A percentile compares a stretch with the other conserved stretches of the same genome.
Evolutionary conservation across 306 rosid genomes (phyloP).

Genomic region (Datisca glomerata): DNA sequence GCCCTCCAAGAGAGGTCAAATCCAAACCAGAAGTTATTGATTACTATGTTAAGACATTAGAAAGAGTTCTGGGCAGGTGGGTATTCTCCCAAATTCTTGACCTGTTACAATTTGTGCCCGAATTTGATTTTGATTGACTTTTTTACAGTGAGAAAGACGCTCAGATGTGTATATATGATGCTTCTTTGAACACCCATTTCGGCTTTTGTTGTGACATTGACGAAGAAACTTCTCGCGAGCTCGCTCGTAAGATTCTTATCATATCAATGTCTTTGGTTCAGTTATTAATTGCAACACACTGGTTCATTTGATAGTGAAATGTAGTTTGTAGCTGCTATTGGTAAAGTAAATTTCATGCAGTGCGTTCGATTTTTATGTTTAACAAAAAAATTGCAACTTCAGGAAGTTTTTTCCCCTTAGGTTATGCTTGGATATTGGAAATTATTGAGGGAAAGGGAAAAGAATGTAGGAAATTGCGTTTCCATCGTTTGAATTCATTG

Average conservation of each 20-base stretch:
- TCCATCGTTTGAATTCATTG: not conserved
- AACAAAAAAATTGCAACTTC: too few species aligned
- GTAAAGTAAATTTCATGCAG: too few species aligned
- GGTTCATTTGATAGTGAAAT: too few species aligned
- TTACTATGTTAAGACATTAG: conserved; percentile 43
- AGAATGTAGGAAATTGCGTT: too few species aligned
- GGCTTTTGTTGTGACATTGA: conserved; percentile 76
- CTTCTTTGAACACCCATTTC: conserved; percentile 50
- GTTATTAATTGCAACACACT: not conserved
- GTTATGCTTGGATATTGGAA: too few species aligned
- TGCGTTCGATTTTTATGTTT: too few species aligned
- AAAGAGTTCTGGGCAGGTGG: conserved; percentile 53
- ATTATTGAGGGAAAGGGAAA: too few species aligned
- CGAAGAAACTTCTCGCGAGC: conserved; percentile 43
- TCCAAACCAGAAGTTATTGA: conserved; percentile 41
- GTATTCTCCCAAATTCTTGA: conserved; percentile 1
- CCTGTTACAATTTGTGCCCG: not conserved
- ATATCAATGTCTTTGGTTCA: not conserved
- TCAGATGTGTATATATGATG: conserved; percentile 73
- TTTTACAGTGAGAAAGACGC: conserved; percentile 57
- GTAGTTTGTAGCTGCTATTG: too few species aligned
- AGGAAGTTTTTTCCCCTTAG: too few species aligned
- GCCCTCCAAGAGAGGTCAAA: conserved; percentile 33
- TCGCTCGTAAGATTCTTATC: conserved; percentile 33
- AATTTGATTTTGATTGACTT: conserved; percentile 15